Evolutionary conservation across 208 protist species (phyloP), one percentile per base, ranked within the genome.

Genomic region (Naegleria gruberi): DNA sequence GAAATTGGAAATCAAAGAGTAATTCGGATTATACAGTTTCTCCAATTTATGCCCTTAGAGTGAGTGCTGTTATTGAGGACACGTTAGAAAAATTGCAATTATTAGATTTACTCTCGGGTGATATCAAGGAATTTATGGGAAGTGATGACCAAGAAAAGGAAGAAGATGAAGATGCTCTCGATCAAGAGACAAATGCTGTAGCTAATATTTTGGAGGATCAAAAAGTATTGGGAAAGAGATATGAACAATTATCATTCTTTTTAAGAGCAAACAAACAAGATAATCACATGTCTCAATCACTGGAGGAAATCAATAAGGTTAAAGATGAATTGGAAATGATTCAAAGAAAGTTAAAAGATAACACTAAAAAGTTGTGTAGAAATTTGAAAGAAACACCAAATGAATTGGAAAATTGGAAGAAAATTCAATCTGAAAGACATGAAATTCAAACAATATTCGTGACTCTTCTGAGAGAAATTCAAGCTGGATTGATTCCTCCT

Each of bases 321-420:
- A 42, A 90, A 43, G 12, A n/a, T 37, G 87, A 90, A 19, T 40
- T 74, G 7, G 81, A n/a, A 57, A 41, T 6, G 0, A 84, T 84
- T 57, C 87, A 90, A 37, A 40, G 37, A 1, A 84, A 90, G 42
- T 40, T 90, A 17, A 90, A 90, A 55, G 87, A 85, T 4, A 90
- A 85, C 12, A 90, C 87, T 37, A 57, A 37, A 12, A 90, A 90
- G 15, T 19, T 90, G 8, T 37, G 46, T 74, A 47, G 87, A 84
- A 85, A 82, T 74, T 26, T 90, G 1, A 82, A 84, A 40, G 87
- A 90, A 90, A 90, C 87, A 10, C 87, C 87, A 15, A 84, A 90
- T 73, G 87, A 90, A 19, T 40, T 55, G 74, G 37, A 90, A 10
- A 90, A 90, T 43, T 82, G 74, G 81, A 90, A 90, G n/a, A 90